phyloP scores from a whole-genome alignment of 2,329 filamentous ascomycete species.

The Sphaceloma murrayae region DNA sequence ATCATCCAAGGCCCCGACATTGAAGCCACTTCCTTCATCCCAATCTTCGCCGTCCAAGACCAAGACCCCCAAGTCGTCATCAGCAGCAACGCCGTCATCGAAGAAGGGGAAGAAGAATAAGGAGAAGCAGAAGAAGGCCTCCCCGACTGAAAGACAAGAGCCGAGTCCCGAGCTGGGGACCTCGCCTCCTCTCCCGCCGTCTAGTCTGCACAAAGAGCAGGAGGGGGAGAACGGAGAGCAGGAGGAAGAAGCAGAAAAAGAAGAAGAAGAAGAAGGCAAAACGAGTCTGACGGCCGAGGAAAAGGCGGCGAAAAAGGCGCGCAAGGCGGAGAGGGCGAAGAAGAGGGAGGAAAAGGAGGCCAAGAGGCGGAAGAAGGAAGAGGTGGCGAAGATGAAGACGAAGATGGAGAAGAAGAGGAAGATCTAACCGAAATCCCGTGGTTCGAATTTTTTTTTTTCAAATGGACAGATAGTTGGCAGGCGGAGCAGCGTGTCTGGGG shows the following conservation, averaged over 20 bases:
- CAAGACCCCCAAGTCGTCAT: too few relatives aligned
- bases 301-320: neutral
- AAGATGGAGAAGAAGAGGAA: neutral
- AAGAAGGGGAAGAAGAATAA: neutral
- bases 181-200: too few relatives aligned
- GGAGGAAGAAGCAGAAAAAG: neutral
- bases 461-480: too few relatives aligned
- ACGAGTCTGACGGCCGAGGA: too few relatives aligned
- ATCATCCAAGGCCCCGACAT: too few relatives aligned
- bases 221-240: neutral
- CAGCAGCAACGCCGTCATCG: neutral
- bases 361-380: neutral
- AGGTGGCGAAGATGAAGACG: neutral
- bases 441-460: too few relatives aligned
- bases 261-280: neutral
- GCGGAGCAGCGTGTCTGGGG: too few relatives aligned
- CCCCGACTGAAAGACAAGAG: neutral
- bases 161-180: too few relatives aligned
- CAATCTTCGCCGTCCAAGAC: too few relatives aligned
- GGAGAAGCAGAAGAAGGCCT: neutral
- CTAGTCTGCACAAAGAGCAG: neutral
- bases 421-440: too few relatives aligned
- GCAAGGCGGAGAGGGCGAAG: constrained; percentile 6
- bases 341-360: constrained; percentile 6
- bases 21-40: too few relatives aligned